Percentiles rank a stretch among this genome's conserved stretches.
These are phyloP conservation scores for Termitomyces sp. DNA, from an alignment of 768 basidiomycete genomes.

Conservation along the genomic window DNA sequence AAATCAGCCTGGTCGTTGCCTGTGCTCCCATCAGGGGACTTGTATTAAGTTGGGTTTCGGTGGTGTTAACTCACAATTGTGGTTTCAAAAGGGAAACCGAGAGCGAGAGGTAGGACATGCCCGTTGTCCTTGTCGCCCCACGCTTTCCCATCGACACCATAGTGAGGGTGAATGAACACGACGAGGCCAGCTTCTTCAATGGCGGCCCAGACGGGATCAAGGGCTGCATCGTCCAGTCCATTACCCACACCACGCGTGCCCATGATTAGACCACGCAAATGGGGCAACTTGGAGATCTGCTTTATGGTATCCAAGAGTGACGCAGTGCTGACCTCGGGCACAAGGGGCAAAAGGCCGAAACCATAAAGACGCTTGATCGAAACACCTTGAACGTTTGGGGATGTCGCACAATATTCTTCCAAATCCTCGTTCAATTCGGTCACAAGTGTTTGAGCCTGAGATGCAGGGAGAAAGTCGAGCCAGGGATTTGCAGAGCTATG, in stretches of 20 bases:
- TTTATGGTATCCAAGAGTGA: conserved; percentile 63
- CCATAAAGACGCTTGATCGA: conserved; percentile 71
- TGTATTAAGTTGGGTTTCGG: background rate
- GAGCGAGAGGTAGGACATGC: conserved; percentile 82
- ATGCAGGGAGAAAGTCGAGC: conserved; percentile 80
- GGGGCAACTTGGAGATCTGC: conserved; percentile 62
- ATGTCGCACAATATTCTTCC: conserved; percentile 74
- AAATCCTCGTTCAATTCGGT: conserved; percentile 74
- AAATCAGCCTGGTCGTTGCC: conserved; percentile 78
- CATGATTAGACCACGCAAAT: conserved; percentile 77
- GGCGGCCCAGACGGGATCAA: conserved; percentile 83
- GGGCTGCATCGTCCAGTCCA: conserved; percentile 75
- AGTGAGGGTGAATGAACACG: conserved; percentile 85
- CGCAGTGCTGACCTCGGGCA: conserved; percentile 55
- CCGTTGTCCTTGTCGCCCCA: conserved; percentile 83
- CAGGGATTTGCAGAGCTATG: conserved; percentile 84
- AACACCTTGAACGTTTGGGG: conserved; percentile 41
- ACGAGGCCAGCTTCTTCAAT: conserved; percentile 68
- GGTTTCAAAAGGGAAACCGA: conserved; percentile 91
- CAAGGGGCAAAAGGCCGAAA: conserved; percentile 82
- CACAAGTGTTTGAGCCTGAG: conserved; percentile 66
- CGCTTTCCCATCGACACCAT: conserved; percentile 70
- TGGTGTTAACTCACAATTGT: conserved; percentile 60
- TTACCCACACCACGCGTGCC: conserved; percentile 77
- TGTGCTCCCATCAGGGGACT: conserved; percentile 21